phyloP scores from a whole-genome alignment of 2,329 filamentous ascomycete species.

The Colletotrichum noveboracense region DNA sequence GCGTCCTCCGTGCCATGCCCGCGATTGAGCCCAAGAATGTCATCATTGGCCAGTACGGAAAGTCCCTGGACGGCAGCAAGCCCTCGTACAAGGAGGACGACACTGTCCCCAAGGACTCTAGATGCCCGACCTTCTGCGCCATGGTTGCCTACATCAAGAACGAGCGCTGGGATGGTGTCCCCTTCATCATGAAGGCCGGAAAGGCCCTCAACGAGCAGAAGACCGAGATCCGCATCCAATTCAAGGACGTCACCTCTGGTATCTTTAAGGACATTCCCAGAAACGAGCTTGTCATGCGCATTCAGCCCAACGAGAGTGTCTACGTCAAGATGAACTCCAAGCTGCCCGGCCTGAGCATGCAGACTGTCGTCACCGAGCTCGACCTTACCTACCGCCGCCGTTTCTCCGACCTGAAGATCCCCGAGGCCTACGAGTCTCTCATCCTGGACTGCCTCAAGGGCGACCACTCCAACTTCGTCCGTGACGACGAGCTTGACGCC shows the following conservation, averaged over 20 bases:
- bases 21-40: slow-evolving; percentile 99
- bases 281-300: slow-evolving; percentile 98
- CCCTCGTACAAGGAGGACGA: slow-evolving; percentile 98
- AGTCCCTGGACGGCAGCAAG: slow-evolving; percentile 94
- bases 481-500: slow-evolving; percentile 94
- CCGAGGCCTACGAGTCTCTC: slow-evolving; percentile 97
- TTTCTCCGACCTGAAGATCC: slow-evolving; percentile 99
- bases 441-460: slow-evolving; percentile 98
- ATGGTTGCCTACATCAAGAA: slow-evolving; percentile 99
- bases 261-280: slow-evolving; percentile 99
- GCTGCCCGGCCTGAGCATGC: slow-evolving; percentile 97
- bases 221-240: slow-evolving; percentile 98
- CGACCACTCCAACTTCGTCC: slow-evolving; percentile 99
- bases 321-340: slow-evolving; percentile 99
- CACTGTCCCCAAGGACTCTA: slow-evolving; percentile 94
- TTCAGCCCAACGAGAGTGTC: slow-evolving; percentile 98
- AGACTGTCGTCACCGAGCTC: slow-evolving; percentile 97
- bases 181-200: slow-evolving; percentile 99
- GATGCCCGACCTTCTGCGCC: slow-evolving; percentile 97
- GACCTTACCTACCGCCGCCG: slow-evolving; percentile 97
- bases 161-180: slow-evolving; percentile 98
- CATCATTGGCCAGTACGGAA: slow-evolving; percentile 98
- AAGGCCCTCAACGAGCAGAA: slow-evolving; percentile 99
- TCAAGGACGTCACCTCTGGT: slow-evolving; percentile 98
- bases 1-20: slow-evolving; percentile 91